Base-by-base conservation (phyloP, 73 alveolate species). In the Paramecium primaurelia region DNA sequence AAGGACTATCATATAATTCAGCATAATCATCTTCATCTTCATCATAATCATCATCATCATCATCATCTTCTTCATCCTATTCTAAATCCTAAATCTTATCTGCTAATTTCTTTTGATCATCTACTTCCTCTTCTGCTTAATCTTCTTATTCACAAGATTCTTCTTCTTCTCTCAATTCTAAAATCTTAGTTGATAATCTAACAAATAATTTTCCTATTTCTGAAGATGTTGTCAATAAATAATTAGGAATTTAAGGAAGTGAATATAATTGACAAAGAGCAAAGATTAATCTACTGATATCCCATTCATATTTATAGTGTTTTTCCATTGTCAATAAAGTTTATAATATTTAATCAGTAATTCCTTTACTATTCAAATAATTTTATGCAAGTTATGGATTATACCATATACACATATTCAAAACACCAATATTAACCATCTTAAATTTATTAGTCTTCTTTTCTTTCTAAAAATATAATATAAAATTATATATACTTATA, bases 391-490 rank as follows among this genome's bases (percentile, higher is more conserved):
- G 73, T 38, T 25, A 16, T 16, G 97, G 59, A 64, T 95, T 95
- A 92, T 95, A 95, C 93, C 95, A 95, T 92, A 95, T 85, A 22
- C 95, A 86, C 96, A 95, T 87, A 22, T 94, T 87, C 25, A 95
- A 54, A n/a, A 95, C 88, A 86, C 95, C 95, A 32, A 95, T 28
- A 47, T 94, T 40, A 86, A 92, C 77, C 37, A 95, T 87, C 45
- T 54, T 92, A 77, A 85, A 87, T 36, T 73, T 83, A 58, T 86
- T 95, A 14, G 93, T 84, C 36, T 77, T 49, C 51, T 88, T 73
- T 37, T 77, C 54, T 45, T 86, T 47, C 87, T 73, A 73, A 36
- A 12, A n/a, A 16, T 16, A 73, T 54, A 54, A 16, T 36, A 0
- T 34, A 73, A 36, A 12, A 36, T 4, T 16, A 73, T 30, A 30